phyloP scores from a whole-genome alignment of 2,329 filamentous ascomycete genomes.

The Aspergillus sp. region DNA sequence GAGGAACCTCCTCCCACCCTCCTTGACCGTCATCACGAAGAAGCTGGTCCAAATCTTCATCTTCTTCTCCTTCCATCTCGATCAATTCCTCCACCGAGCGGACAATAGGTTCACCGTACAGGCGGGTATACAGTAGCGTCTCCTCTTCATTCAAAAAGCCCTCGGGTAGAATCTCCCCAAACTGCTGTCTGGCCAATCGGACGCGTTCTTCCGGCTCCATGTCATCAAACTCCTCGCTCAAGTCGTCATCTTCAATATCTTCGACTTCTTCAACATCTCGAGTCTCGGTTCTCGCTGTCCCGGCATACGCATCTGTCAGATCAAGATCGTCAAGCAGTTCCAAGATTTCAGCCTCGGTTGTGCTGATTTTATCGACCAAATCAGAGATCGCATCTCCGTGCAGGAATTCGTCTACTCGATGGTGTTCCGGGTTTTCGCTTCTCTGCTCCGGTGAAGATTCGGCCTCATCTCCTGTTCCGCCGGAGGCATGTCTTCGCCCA shows the following conservation, averaged over 20 bases:
- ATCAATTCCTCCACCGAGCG: slow-evolving; percentile 32
- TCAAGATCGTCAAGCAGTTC: slow-evolving; percentile 37
- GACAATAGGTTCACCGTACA: slow-evolving; percentile 75
- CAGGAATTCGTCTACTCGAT: neutral
- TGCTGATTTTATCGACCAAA: slow-evolving; percentile 44
- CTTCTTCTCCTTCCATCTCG: slow-evolving; percentile 34
- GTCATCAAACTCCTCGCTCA: slow-evolving; percentile 36
- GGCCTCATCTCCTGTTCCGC: slow-evolving; percentile 23
- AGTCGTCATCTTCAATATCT: slow-evolving; percentile 23
- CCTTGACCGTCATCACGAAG: slow-evolving; percentile 45
- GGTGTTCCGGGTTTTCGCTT: neutral
- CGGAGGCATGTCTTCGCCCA: slow-evolving; percentile 31
- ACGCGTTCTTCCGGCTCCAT: slow-evolving; percentile 53
- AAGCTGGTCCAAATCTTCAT: slow-evolving; percentile 39
- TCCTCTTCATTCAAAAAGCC: slow-evolving; percentile 72
- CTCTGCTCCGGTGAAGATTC: slow-evolving; percentile 24
- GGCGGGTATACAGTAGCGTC: slow-evolving; percentile 73
- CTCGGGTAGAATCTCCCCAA: slow-evolving; percentile 76
- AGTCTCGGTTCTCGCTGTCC: slow-evolving; percentile 29
- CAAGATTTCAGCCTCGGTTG: slow-evolving; percentile 40
- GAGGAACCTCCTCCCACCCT: slow-evolving; percentile 42
- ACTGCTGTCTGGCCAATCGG: slow-evolving; percentile 72
- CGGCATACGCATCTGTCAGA: slow-evolving; percentile 10
- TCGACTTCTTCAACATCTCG: slow-evolving; percentile 24
- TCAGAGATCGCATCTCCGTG: slow-evolving; percentile 34